Conservation (phyloP, 2,329 filamentous ascomycete species). For the Shiraia sp. region DNA sequence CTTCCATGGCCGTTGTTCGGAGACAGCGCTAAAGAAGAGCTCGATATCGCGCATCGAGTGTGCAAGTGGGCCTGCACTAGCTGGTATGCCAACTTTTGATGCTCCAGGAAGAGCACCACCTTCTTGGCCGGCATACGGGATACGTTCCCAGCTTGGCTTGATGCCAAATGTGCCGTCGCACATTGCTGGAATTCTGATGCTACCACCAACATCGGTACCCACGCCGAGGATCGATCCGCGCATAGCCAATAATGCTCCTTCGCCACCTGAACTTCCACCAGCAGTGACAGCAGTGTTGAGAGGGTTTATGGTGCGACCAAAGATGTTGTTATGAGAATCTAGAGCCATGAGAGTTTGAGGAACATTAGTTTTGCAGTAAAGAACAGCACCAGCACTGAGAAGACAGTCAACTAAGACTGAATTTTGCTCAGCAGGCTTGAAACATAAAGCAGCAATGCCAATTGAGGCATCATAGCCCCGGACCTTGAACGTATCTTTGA, state of each 20-base stretch:
- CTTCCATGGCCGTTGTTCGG: slow-evolving; percentile 57
- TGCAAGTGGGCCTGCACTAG: slow-evolving; percentile 53
- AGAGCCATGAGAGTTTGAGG: slow-evolving; percentile 58
- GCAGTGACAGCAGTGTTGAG: slow-evolving; percentile 53
- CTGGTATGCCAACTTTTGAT: slow-evolving; percentile 50
- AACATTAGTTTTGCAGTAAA: slow-evolving; percentile 60
- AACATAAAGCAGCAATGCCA: slow-evolving; percentile 49
- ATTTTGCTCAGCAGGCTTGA: slow-evolving; percentile 46
- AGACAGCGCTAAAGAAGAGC: slow-evolving; percentile 58
- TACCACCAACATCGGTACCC: slow-evolving; percentile 60
- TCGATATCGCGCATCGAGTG: slow-evolving; percentile 56
- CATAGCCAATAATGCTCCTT: slow-evolving; percentile 56
- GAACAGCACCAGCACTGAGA: slow-evolving; percentile 52
- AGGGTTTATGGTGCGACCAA: slow-evolving; percentile 53
- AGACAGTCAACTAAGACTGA: slow-evolving; percentile 51
- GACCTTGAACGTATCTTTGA: slow-evolving; percentile 57
- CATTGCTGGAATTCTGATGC: slow-evolving; percentile 56
- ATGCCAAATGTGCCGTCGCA: slow-evolving; percentile 55
- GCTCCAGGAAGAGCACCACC: slow-evolving; percentile 52
- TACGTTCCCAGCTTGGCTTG: slow-evolving; percentile 51
- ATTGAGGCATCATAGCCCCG: slow-evolving; percentile 50
- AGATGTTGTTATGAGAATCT: slow-evolving; percentile 58
- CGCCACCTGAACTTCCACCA: slow-evolving; percentile 58
- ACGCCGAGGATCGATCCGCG: slow-evolving; percentile 55
- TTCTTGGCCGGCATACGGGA: slow-evolving; percentile 59